Conservation (phyloP, 768 basidiomycete species). For the Peribolospora baueri region DNA sequence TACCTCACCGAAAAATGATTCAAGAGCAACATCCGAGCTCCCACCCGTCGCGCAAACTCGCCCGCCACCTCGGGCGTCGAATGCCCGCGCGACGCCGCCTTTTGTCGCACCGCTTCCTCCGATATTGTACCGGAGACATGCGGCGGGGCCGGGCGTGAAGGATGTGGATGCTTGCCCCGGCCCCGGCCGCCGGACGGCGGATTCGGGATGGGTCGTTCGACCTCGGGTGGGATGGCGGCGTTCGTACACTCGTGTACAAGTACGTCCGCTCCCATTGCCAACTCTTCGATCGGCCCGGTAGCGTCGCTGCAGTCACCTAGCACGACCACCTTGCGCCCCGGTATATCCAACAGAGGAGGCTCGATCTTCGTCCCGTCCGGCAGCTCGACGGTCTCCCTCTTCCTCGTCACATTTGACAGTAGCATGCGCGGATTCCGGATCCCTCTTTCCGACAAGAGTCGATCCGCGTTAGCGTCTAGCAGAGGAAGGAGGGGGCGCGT, state of each 20-base stretch:
- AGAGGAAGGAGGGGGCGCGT: constrained; percentile 33
- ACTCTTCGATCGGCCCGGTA: constrained; percentile 25
- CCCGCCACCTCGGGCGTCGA: constrained; percentile 57
- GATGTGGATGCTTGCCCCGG: constrained; percentile 20
- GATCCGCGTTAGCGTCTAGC: constrained; percentile 9
- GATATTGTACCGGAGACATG: constrained; percentile 2
- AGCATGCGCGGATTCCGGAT: constrained; percentile 40
- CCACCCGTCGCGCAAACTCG: constrained; percentile 36
- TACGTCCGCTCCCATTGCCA: constrained; percentile 40
- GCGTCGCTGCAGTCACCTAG: constrained; percentile 54
- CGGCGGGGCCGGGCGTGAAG: constrained; percentile 10
- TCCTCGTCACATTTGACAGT: constrained; percentile 40
- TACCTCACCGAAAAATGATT: constrained; percentile 58
- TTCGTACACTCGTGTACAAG: constrained; percentile 73
- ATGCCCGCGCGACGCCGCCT: constrained; percentile 43
- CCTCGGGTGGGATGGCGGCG: constrained; percentile 34
- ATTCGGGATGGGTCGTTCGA: constrained; percentile 14
- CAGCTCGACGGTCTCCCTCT: constrained; percentile 37
- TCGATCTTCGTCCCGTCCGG: constrained; percentile 46
- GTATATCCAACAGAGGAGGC: constrained; percentile 30
- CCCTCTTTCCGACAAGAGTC: constrained; percentile 9
- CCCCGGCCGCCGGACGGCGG: constrained; percentile 27
- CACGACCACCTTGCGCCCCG: constrained; percentile 48
- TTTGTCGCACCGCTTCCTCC: constrained; percentile 32
- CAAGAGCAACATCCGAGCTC: constrained; percentile 37